A percentile compares a stretch with the other conserved stretches of the same genome.
These are phyloP conservation scores for Luzula sylvatica DNA, from an alignment of 176 grass and related monocot species.

Conservation along the genomic window DNA sequence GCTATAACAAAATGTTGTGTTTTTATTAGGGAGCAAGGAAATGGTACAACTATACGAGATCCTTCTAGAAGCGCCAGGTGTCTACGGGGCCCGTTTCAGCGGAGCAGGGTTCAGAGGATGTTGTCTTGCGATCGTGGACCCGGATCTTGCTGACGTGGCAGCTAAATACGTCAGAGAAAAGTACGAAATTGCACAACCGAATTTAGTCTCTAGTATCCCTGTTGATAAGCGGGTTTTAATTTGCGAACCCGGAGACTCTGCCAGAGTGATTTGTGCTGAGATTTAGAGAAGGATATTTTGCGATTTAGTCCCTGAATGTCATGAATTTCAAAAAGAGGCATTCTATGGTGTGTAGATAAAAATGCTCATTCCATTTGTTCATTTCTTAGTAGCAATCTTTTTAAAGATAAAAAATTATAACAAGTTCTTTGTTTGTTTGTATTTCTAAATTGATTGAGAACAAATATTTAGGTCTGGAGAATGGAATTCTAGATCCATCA, in stretches of 20 bases:
- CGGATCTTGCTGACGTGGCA: slow-evolving; percentile 34
- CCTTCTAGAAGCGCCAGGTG: slow-evolving; percentile 72
- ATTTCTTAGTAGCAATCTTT: no score
- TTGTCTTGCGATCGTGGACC: slow-evolving; percentile 64
- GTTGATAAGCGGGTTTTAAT: slow-evolving; percentile 51
- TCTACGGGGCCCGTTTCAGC: slow-evolving; percentile 77
- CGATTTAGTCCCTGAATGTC: no score
- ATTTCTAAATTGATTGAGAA: no score
- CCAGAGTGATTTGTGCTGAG: slow-evolving; percentile 46
- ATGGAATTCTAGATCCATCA: slow-evolving; percentile 94
- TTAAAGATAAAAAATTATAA: no score
- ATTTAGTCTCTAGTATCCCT: slow-evolving; percentile 46
- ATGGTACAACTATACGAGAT: slow-evolving; percentile 95
- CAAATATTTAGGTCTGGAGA: slow-evolving; percentile 73
- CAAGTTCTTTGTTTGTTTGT: no score
- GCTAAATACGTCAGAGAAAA: slow-evolving; percentile 45
- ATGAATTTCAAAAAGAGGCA: no score
- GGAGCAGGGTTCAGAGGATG: slow-evolving; percentile 95
- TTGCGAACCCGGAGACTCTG: slow-evolving; percentile 55
- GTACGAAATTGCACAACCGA: slow-evolving; percentile 58
- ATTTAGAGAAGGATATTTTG: no score
- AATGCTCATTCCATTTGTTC: no score
- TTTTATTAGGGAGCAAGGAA: slow-evolving; percentile 59
- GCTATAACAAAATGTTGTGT: no score
- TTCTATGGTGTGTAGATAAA: no score